A percentile compares a stretch with the other conserved stretches of the same genome.
Evolutionary conservation across 2,329 filamentous ascomycete genomes (phyloP).

Genomic region (Neofusicoccum sp.): DNA sequence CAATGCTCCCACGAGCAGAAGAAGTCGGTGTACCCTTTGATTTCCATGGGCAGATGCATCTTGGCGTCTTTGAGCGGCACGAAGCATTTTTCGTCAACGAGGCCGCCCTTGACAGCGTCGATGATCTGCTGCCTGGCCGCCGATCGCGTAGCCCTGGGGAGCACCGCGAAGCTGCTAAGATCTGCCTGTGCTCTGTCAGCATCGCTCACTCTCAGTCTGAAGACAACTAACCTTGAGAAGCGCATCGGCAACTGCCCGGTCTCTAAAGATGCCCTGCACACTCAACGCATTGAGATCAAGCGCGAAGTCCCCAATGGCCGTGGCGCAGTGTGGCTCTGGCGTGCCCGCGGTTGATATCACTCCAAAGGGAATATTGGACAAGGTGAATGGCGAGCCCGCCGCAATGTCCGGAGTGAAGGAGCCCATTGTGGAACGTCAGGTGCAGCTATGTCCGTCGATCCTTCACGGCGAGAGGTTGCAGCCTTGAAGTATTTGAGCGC

Average conservation of each 20-base stretch:
- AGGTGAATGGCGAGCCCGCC: slow-evolving; percentile 15
- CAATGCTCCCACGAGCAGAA: slow-evolving; percentile 55
- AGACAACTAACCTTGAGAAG: not conserved
- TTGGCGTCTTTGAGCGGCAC: slow-evolving; percentile 42
- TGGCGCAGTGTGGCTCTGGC: not conserved
- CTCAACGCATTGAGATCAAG: not conserved
- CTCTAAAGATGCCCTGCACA: not conserved
- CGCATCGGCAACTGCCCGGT: not conserved
- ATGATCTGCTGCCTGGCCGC: slow-evolving; percentile 40
- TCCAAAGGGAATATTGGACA: slow-evolving; percentile 21
- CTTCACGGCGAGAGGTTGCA: too few relatives aligned
- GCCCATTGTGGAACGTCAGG: not conserved
- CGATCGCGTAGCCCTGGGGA: slow-evolving; percentile 40
- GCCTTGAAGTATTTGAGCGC: too few relatives aligned
- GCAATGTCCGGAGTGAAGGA: not conserved
- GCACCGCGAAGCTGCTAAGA: slow-evolving; percentile 52
- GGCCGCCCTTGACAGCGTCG: slow-evolving; percentile 29
- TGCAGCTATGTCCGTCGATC: not conserved
- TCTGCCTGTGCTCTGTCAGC: not conserved
- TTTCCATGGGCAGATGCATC: slow-evolving; percentile 55
- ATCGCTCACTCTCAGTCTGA: not conserved
- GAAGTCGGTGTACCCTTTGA: slow-evolving; percentile 60
- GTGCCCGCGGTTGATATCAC: slow-evolving; percentile 8
- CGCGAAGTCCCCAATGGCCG: slow-evolving; percentile 4
- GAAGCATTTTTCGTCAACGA: slow-evolving; percentile 20